Evolutionary conservation across 1,284 basidiomycete genomes (phyloP).

Genomic region (Phellinidium pouzarii): DNA sequence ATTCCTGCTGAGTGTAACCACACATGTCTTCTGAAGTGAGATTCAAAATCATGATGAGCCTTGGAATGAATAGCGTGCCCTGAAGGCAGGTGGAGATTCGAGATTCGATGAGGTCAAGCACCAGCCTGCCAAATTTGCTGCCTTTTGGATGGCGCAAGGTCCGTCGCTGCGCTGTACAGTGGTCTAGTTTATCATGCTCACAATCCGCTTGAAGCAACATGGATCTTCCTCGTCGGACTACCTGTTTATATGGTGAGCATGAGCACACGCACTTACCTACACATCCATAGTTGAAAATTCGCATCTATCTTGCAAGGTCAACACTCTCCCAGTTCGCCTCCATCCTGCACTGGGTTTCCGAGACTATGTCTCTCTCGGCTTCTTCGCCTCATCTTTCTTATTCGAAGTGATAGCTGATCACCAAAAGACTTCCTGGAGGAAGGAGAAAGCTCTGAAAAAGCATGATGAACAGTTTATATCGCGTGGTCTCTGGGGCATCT

Average conservation of each 20-base stretch:
- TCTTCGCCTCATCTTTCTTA: constrained; percentile 55
- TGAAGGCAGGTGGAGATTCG: constrained; percentile 50
- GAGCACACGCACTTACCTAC: constrained; percentile 11
- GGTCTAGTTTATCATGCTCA: constrained; percentile 7
- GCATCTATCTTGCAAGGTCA: constrained; percentile 34
- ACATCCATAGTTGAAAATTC: constrained; percentile 2
- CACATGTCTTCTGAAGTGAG: background rate
- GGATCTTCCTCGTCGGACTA: constrained; percentile 64
- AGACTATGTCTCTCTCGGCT: constrained; percentile 52
- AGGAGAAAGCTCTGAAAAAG: constrained; percentile 54
- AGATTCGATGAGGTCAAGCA: constrained; percentile 68
- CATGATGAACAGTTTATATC: constrained; percentile 74
- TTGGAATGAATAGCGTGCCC: constrained; percentile 30
- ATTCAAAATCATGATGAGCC: background rate
- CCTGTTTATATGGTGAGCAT: constrained; percentile 51
- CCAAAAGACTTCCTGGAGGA: constrained; percentile 67
- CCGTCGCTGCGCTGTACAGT: constrained; percentile 6
- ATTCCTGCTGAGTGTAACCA: constrained; percentile 51
- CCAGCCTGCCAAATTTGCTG: constrained; percentile 51
- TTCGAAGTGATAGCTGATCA: constrained; percentile 62
- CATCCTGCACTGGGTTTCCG: constrained; percentile 53
- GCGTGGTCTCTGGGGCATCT: constrained; percentile 64
- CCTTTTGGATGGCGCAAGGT: constrained; percentile 69
- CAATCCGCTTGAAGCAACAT: constrained; percentile 43
- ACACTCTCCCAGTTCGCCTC: constrained; percentile 48